Conservation (phyloP, 768 basidiomycete species). For the Cystofilobasidium ferigula region DNA sequence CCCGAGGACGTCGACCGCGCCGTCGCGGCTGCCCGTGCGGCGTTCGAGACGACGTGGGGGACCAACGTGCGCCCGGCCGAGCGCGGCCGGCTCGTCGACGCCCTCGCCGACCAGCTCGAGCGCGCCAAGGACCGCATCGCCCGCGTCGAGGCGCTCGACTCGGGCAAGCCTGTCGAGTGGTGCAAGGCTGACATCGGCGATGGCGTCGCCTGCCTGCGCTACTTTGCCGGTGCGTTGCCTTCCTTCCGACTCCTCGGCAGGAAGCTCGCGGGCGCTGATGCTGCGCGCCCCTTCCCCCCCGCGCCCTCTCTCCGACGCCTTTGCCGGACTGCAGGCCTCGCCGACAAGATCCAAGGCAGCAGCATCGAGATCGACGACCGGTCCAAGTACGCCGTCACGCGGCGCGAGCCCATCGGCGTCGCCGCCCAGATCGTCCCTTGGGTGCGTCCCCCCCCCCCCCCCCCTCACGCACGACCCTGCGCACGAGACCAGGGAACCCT, state of each 20-base stretch:
- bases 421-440: not conserved
- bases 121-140: not conserved
- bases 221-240: conserved; percentile 4
- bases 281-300: too few relatives aligned
- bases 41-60: conserved; percentile 40
- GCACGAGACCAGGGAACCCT: too few relatives aligned
- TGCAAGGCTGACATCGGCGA: not conserved
- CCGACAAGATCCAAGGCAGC: conserved; percentile 85
- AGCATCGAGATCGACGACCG: conserved; percentile 64
- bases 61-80: conserved; percentile 42
- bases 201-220: not conserved
- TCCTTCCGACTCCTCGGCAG: too few relatives aligned
- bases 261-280: too few relatives aligned
- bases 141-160: conserved; percentile 5
- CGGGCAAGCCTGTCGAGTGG: conserved; percentile 7
- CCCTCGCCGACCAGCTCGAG: conserved; percentile 1
- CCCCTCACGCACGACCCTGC: too few relatives aligned
- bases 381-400: conserved; percentile 71
- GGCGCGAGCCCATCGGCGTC: conserved; percentile 73
- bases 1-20: conserved; percentile 31
- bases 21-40: conserved; percentile 37
- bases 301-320: too few relatives aligned
- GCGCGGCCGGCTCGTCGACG: conserved; percentile 41
- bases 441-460: not conserved
- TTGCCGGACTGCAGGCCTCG: too few relatives aligned